Conservation (phyloP, 257 asterid species). For the Scutellaria galericulata region DNA sequence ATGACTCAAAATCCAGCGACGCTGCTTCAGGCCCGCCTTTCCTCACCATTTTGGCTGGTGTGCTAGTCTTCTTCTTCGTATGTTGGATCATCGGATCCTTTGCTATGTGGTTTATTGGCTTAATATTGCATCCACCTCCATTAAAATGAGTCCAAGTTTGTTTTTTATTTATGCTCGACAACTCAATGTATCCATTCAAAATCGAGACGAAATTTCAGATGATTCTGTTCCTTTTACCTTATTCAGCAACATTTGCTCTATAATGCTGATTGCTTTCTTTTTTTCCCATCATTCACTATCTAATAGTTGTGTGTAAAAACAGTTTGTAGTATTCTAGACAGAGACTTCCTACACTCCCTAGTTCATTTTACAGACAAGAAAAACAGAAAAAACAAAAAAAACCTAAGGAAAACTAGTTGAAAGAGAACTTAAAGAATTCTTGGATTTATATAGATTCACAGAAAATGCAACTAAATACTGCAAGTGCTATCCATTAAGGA, state of each 20-base stretch:
- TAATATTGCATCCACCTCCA: slow-evolving; percentile 52
- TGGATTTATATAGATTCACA: slow-evolving; percentile 8
- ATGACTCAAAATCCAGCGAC: slow-evolving; percentile 38
- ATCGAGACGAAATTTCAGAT: not conserved
- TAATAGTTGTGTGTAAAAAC: not conserved
- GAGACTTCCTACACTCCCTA: not conserved
- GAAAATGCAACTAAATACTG: not conserved
- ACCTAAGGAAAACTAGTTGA: not conserved
- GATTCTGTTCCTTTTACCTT: not conserved
- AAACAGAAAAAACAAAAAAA: too few species aligned
- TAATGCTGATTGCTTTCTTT: not conserved
- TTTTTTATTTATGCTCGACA: not conserved
- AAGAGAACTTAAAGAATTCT: not conserved
- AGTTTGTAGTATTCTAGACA: not conserved
- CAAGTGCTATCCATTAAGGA: too few species aligned
- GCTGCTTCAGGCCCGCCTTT: slow-evolving; percentile 62
- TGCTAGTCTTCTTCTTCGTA: slow-evolving; percentile 51
- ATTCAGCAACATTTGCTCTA: slow-evolving; percentile 21
- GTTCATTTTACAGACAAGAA: slow-evolving; percentile 6
- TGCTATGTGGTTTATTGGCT: slow-evolving; percentile 57
- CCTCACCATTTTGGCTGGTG: slow-evolving; percentile 79
- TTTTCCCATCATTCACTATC: not conserved
- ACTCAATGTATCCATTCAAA: slow-evolving; percentile 9
- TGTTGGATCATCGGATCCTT: slow-evolving; percentile 63
- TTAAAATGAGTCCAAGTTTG: slow-evolving; percentile 33